Percentiles rank a stretch among this genome's conserved stretches.
Evolutionary conservation across 768 basidiomycete species (phyloP).

Genomic region (Lactarius hatsudake): DNA sequence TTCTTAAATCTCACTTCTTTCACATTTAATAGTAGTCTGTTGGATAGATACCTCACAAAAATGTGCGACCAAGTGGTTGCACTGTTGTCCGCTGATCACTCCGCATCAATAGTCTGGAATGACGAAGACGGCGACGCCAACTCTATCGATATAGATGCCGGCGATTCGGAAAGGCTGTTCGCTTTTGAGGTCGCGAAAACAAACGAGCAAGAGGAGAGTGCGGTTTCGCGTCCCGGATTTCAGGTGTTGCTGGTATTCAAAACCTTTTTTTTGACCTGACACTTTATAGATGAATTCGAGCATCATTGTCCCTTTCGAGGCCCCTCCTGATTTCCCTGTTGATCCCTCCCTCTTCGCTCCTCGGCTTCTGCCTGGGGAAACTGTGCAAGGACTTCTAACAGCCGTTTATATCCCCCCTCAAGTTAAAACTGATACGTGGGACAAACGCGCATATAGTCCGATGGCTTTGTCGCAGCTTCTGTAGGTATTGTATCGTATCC

Average conservation of each 20-base stretch:
- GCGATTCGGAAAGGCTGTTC: slow-evolving; percentile 47
- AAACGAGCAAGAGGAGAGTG: slow-evolving; percentile 53
- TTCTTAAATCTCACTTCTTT: not conserved
- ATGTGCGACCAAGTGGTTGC: slow-evolving; percentile 53
- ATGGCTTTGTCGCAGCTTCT: not conserved
- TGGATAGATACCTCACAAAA: slow-evolving; percentile 13
- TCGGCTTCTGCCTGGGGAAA: slow-evolving; percentile 24
- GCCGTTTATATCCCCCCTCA: not conserved
- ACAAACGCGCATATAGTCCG: not conserved
- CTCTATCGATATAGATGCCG: slow-evolving; percentile 39
- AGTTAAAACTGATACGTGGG: not conserved
- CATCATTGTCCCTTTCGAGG: not conserved
- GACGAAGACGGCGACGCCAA: slow-evolving; percentile 32
- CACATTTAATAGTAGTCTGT: not conserved
- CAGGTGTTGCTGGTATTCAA: slow-evolving; percentile 8
- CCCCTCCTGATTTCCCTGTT: not conserved
- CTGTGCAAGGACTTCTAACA: slow-evolving; percentile 25
- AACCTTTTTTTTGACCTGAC: not conserved
- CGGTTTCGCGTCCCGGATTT: slow-evolving; percentile 44
- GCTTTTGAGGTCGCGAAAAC: slow-evolving; percentile 54
- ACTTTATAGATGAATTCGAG: slow-evolving; percentile 5
- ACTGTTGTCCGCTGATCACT: slow-evolving; percentile 49
- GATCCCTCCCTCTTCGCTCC: not conserved
- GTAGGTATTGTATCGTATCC: not conserved
- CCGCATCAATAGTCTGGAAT: slow-evolving; percentile 44